phyloP scores from a whole-genome alignment of 768 basidiomycete genomes.

The Panaeolus cyanescens region DNA sequence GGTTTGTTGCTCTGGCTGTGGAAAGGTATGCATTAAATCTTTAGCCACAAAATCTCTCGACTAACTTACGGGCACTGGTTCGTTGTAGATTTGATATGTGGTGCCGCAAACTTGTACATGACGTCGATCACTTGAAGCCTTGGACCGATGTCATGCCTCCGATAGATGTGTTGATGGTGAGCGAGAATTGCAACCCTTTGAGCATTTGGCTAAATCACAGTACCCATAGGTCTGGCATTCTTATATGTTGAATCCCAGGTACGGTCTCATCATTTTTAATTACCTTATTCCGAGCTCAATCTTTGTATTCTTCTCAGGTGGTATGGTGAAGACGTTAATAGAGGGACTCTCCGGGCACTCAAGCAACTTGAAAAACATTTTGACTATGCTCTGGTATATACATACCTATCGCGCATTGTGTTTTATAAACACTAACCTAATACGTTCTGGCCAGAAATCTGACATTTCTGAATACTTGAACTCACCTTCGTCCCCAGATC shows the following conservation, averaged over 20 bases:
- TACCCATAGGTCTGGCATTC: conserved; percentile 35
- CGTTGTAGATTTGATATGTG: conserved; percentile 30
- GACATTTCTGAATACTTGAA: conserved; percentile 11
- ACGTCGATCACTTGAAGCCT: conserved; percentile 8
- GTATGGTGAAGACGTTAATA: conserved; percentile 33
- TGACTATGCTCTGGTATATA: conserved; percentile 17
- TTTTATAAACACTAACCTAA: not conserved
- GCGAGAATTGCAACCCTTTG: not conserved
- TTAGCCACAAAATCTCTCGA: too few relatives aligned
- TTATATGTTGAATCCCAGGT: conserved; percentile 34
- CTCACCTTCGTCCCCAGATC: conserved; percentile 9
- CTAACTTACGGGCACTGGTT: not conserved
- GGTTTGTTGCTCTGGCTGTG: conserved; percentile 38
- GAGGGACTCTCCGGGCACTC: conserved; percentile 23
- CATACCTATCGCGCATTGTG: not conserved
- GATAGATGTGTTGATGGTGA: conserved; percentile 38
- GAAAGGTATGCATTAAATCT: conserved; percentile 29
- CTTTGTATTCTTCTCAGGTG: conserved; percentile 19
- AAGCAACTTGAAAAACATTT: conserved; percentile 19
- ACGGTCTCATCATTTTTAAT: not conserved
- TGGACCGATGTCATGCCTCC: conserved; percentile 30
- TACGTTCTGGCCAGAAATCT: conserved; percentile 1
- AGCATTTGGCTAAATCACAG: not conserved
- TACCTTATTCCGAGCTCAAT: not conserved
- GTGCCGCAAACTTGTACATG: conserved; percentile 14